Evolutionary conservation across 352 stramenopile genomes (phyloP), one percentile per base, ranked within the genome.

Genomic region (Thraustochytrium sp.): DNA sequence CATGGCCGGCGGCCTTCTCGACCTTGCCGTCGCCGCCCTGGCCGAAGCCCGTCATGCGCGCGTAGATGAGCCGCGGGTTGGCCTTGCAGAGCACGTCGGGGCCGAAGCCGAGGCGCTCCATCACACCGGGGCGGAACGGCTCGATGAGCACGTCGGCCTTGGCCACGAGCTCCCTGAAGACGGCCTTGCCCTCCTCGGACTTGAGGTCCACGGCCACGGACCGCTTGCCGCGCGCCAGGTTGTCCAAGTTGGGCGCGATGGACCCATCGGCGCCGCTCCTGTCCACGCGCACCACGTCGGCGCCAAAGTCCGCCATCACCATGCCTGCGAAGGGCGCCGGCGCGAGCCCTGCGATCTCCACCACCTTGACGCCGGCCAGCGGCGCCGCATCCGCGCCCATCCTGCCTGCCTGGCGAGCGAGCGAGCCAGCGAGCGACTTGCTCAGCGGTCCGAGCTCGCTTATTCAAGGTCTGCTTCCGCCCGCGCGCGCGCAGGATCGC

Each of bases 21-120:
- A 84, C 75, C 49, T 75, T 56, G 38, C 18, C 18, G 8, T 63
- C 82, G 29, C 74, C 55, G 36, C 78, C 76, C 37, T 85, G 82
- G 26, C 82, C 82, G 38, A 85, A 85, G n/a, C 82, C 82, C 0
- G 82, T 86, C 44, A 85, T 86, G 44, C 82, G 72, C 8, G 82
- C 82, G 36, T 85, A 82, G 49, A 85, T 75, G 23, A 85, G 48
- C 3, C 4, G 2, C 18, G 73, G 73, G 62, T 85, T 85, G 21
- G n/a, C 21, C 5, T 13, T 31, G 46, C 46, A 76, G 31, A 85
- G 76, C 48, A 59, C 82, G 9, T 86, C 53, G 26, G 82, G 82
- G 34, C 74, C 73, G 18, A 82, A 29, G 2, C 72, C 62, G 23
- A 82, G 54, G 8, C 46, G 21, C 56, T 85, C 77, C 62, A 85